These are phyloP conservation scores for Hypoxylon rubiginosum DNA, from an alignment of 2,329 filamentous ascomycete genomes.

Conservation along the genomic window DNA sequence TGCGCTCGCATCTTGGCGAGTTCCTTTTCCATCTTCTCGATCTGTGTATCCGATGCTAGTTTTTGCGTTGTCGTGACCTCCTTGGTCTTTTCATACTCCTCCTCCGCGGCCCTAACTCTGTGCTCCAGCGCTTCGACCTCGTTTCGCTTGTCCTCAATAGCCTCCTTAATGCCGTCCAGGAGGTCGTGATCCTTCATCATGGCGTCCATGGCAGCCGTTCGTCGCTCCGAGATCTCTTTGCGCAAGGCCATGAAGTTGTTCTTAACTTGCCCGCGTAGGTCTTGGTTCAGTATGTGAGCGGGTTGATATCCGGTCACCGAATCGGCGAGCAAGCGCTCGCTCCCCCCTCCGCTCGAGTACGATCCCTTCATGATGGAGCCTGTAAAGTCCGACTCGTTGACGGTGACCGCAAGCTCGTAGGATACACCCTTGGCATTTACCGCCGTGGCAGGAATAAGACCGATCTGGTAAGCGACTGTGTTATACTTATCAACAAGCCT, in stretches of 20 bases:
- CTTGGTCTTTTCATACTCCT: conserved; percentile 94
- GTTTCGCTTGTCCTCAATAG: conserved; percentile 93
- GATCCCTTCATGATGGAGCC: conserved; percentile 68
- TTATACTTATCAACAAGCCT: conserved; percentile 92
- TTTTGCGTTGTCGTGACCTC: conserved; percentile 89
- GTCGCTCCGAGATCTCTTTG: conserved; percentile 92
- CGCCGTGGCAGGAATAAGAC: conserved; percentile 86
- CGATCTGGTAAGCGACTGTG: conserved; percentile 92
- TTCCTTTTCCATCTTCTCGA: conserved; percentile 99
- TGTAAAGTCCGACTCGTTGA: conserved; percentile 85
- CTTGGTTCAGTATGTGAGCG: conserved; percentile 87
- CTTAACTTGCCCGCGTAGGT: conserved; percentile 86
- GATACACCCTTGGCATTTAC: conserved; percentile 87
- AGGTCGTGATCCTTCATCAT: conserved; percentile 96
- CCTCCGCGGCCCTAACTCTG: conserved; percentile 86
- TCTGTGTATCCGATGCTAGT: conserved; percentile 89
- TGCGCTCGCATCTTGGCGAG: conserved; percentile 91
- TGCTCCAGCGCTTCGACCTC: conserved; percentile 95
- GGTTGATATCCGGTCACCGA: conserved; percentile 89
- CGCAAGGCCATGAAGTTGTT: conserved; percentile 81
- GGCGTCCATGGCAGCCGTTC: conserved; percentile 83
- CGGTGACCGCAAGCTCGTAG: conserved; percentile 86
- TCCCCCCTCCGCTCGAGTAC: conserved; percentile 61
- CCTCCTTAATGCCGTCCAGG: conserved; percentile 94
- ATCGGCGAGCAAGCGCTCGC: conserved; percentile 86